These are phyloP conservation scores for Schoenoplectus triqueter DNA, from an alignment of 202 grass and related monocot species.

Conservation along the genomic window DNA sequence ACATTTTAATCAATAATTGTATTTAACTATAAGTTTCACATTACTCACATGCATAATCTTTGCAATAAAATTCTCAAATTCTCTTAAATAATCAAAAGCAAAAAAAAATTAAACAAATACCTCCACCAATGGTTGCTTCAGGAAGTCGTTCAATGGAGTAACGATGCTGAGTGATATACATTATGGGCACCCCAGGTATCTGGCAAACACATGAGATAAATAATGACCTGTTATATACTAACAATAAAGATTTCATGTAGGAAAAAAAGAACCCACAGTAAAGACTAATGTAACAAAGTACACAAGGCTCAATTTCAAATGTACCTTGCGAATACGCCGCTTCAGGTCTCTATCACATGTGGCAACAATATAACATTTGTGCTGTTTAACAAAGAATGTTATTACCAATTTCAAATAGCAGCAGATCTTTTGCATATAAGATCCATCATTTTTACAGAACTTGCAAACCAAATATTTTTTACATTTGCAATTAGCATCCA, in stretches of 20 bases:
- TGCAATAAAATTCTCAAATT: background rate
- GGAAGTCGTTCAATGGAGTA: conserved; percentile 83
- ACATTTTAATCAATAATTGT: background rate
- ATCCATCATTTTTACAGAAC: background rate
- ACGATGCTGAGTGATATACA: conserved; percentile 82
- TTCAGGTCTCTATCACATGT: conserved; percentile 91
- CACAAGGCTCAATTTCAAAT: conserved; percentile 2
- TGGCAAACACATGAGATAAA: conserved; percentile 37
- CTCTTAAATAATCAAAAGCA: background rate
- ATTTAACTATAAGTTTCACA: background rate
- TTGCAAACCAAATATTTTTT: background rate
- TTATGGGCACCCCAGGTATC: conserved; percentile 90
- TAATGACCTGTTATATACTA: background rate
- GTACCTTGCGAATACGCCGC: conserved; percentile 86
- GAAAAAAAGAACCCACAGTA: background rate
- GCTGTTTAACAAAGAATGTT: conserved; percentile 48
- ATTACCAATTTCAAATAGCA: conserved; percentile 11
- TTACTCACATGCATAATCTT: background rate
- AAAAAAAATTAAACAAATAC: conserved; percentile 41
- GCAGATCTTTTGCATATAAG: background rate
- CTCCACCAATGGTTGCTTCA: conserved; percentile 86
- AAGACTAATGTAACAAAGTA: background rate
- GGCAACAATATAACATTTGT: conserved; percentile 89
- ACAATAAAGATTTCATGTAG: background rate
- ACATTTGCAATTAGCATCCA: background rate